Evolutionary conservation across 2,329 filamentous ascomycete genomes (phyloP).

Genomic region (Nothophoma quercina): DNA sequence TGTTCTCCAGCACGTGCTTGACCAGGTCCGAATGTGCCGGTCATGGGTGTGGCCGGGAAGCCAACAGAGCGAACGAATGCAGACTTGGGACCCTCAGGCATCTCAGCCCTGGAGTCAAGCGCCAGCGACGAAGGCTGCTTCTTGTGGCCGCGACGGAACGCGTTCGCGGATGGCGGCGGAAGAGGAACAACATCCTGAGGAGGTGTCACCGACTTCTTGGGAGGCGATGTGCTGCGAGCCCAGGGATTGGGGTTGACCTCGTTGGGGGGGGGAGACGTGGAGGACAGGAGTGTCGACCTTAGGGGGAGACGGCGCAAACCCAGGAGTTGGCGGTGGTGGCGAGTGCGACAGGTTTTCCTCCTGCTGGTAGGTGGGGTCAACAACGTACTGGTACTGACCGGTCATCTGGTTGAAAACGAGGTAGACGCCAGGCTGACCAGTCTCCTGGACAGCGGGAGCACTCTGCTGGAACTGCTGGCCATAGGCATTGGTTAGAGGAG

Average conservation of each 20-base stretch:
- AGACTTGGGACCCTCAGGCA: slow-evolving; percentile 74
- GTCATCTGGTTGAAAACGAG: slow-evolving; percentile 86
- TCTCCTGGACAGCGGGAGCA: slow-evolving; percentile 69
- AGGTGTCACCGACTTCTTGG: slow-evolving; percentile 71
- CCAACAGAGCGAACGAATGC: slow-evolving; percentile 62
- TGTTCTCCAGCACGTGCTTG: slow-evolving; percentile 94
- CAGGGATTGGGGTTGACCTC: slow-evolving; percentile 61
- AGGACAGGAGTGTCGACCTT: slow-evolving; percentile 64
- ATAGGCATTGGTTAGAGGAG: slow-evolving; percentile 66
- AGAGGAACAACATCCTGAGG: slow-evolving; percentile 75
- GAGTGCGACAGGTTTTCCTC: slow-evolving; percentile 55
- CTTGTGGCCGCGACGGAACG: slow-evolving; percentile 93
- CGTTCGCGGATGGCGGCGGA: slow-evolving; percentile 86
- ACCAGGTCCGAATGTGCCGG: slow-evolving; percentile 88
- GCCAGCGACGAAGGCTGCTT: slow-evolving; percentile 78
- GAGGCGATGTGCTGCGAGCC: slow-evolving; percentile 70
- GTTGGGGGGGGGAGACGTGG: slow-evolving; percentile 82
- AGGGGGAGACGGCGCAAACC: slow-evolving; percentile 47
- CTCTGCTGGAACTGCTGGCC: slow-evolving; percentile 72
- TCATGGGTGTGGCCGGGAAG: slow-evolving; percentile 81
- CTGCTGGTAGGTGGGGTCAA: slow-evolving; percentile 70
- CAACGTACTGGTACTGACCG: slow-evolving; percentile 81
- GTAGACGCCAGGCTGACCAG: slow-evolving; percentile 78
- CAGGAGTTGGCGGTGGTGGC: slow-evolving; percentile 56
- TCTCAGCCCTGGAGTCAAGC: slow-evolving; percentile 64